These are phyloP conservation scores for Fusarium nodosum DNA, from an alignment of 2,329 filamentous ascomycete genomes.

Conservation along the genomic window DNA sequence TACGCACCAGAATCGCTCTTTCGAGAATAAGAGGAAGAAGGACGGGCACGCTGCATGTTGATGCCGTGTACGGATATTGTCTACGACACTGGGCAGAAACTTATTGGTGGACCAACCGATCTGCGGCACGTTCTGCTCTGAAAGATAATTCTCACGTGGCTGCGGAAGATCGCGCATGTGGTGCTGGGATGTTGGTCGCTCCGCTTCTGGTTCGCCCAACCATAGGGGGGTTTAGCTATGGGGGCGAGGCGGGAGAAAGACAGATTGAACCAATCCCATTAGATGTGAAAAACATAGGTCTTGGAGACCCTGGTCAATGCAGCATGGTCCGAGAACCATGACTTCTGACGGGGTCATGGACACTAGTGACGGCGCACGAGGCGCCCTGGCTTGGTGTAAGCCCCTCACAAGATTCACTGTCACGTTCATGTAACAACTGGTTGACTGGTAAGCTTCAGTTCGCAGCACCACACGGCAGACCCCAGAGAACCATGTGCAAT, in stretches of 20 bases:
- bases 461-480: conserved; percentile 19
- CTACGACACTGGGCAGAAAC: conserved; percentile 5
- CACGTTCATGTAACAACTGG: conserved; percentile 29
- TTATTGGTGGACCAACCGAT: conserved; percentile 37
- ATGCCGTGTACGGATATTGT: conserved; percentile 5
- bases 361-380: conserved; percentile 51
- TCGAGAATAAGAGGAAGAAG: conserved; percentile 1
- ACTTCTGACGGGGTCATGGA: conserved; percentile 37
- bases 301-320: conserved; percentile 7
- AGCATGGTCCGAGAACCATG: conserved; percentile 42
- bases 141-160: conserved; percentile 52
- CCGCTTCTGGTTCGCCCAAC: conserved; percentile 40
- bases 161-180: conserved; percentile 55
- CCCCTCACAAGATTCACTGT: conserved; percentile 41
- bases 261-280: conserved; percentile 26
- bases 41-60: conserved; percentile 8
- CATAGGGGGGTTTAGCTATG: conserved; percentile 27
- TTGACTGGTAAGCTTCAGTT: conserved; percentile 39
- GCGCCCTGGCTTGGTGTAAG: conserved; percentile 50
- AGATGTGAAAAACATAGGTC: conserved; percentile 23
- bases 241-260: conserved; percentile 31
- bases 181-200: conserved; percentile 45
- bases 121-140: conserved; percentile 30
- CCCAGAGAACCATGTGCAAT: conserved; percentile 21
- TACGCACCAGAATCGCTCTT: conserved; percentile 16